Percentiles rank a stretch among this genome's conserved stretches.
phyloP scores from a whole-genome alignment of 176 grass and related monocot genomes.

The Coix lacrymajobi region DNA sequence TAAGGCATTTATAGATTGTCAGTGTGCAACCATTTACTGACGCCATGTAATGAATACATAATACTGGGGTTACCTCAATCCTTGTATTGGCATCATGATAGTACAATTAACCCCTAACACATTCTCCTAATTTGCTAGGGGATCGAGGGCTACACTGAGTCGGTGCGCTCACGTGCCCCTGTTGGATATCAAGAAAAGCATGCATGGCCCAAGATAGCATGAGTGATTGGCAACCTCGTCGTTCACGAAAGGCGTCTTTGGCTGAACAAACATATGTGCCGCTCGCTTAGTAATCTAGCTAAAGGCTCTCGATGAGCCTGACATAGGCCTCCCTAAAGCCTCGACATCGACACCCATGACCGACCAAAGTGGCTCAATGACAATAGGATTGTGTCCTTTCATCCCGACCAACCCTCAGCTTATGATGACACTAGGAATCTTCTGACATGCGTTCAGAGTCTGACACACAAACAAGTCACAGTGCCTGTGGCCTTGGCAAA shows the following conservation, averaged over 20 bases:
- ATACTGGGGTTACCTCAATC: not conserved
- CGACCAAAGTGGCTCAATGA: not conserved
- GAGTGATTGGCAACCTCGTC: not conserved
- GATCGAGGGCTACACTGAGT: not conserved
- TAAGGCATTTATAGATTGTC: no score
- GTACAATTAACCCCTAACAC: not conserved
- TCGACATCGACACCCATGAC: fast-evolving
- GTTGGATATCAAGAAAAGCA: not conserved
- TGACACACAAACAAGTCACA: no score
- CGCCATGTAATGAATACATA: not conserved
- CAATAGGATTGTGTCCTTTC: not conserved
- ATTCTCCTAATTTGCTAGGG: not conserved
- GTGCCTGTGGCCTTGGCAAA: not conserved
- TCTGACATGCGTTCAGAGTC: no score
- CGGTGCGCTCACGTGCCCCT: not conserved
- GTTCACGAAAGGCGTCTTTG: not conserved
- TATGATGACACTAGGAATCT: no score
- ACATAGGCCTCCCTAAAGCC: not conserved
- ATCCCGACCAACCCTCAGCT: no score
- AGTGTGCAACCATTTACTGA: not conserved
- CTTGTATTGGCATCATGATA: not conserved
- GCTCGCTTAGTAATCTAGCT: not conserved
- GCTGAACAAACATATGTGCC: not conserved
- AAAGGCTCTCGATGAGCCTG: not conserved
- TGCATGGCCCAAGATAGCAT: no score